These are phyloP conservation scores for Waltergamsia citrina DNA, from an alignment of 2,329 filamentous ascomycete species.

Conservation along the genomic window DNA sequence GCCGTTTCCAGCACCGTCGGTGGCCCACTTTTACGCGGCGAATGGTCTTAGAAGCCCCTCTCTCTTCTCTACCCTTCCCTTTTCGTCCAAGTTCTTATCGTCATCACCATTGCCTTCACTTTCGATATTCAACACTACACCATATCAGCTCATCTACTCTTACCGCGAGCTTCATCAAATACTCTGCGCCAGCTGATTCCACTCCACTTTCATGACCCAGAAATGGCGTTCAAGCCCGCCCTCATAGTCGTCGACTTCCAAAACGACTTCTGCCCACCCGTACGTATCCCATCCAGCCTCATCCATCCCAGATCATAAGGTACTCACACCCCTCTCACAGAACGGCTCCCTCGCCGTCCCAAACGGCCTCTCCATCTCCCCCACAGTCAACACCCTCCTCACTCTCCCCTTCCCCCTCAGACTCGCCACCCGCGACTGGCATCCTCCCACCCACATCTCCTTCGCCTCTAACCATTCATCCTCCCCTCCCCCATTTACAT, in stretches of 20 bases:
- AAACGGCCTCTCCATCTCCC: constrained; percentile 59
- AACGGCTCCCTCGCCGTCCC: constrained; percentile 78
- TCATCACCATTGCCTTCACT: too few species aligned
- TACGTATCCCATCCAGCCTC: constrained; percentile 32
- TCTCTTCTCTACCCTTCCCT: too few species aligned
- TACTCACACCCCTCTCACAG: constrained; percentile 31
- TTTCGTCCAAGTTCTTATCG: too few species aligned
- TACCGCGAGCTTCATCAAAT: too few species aligned
- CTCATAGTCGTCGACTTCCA: constrained; percentile 78
- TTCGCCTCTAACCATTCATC: constrained; percentile 70
- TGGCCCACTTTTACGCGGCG: too few species aligned
- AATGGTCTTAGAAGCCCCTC: too few species aligned
- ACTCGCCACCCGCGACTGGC: constrained; percentile 88
- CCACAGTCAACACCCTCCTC: constrained; percentile 67
- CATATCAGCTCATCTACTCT: too few species aligned
- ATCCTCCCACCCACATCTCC: constrained; percentile 75
- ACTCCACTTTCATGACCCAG: too few species aligned
- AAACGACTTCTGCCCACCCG: constrained; percentile 89
- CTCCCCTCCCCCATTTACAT: constrained; percentile 52
- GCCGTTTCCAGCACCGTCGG: too few species aligned
- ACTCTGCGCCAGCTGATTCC: too few species aligned
- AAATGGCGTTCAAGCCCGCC: constrained; percentile 34
- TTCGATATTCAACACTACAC: too few species aligned
- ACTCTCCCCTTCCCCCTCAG: constrained; percentile 60
- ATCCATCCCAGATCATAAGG: too few species aligned